These are phyloP conservation scores for Rostrohypoxylon terebratum DNA, from an alignment of 495 filamentous ascomycete species.

Conservation along the genomic window DNA sequence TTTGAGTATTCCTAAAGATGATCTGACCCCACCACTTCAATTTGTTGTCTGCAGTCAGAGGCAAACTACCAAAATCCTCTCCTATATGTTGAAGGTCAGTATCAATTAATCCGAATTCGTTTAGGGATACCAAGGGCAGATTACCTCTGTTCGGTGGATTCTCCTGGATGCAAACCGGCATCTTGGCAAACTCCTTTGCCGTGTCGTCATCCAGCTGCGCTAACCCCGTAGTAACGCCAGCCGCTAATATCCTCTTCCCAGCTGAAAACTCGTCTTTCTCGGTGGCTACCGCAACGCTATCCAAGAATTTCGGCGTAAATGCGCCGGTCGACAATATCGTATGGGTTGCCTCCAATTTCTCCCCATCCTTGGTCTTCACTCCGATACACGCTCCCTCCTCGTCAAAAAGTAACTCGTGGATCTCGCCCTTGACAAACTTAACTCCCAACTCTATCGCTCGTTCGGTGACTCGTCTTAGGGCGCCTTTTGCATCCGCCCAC, in stretches of 20 bases:
- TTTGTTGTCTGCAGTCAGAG: constrained; percentile 54
- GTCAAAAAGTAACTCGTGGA: constrained; percentile 59
- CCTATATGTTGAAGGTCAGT: constrained; percentile 24
- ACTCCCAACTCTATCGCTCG: constrained; percentile 64
- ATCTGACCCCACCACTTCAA: constrained; percentile 66
- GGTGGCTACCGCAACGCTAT: constrained; percentile 58
- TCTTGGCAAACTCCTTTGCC: constrained; percentile 44
- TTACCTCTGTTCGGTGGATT: constrained; percentile 42
- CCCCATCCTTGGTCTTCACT: constrained; percentile 58
- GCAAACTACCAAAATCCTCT: constrained; percentile 50
- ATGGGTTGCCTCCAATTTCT: constrained; percentile 56
- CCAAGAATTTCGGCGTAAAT: constrained; percentile 69
- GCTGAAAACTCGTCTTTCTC: constrained; percentile 59
- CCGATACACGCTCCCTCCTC: constrained; percentile 59
- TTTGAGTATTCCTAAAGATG: constrained; percentile 64
- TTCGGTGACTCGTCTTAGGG: constrained; percentile 60
- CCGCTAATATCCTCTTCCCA: constrained; percentile 65
- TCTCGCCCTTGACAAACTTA: constrained; percentile 61
- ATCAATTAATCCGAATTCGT: background rate
- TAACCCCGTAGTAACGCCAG: constrained; percentile 66
- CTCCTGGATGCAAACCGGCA: constrained; percentile 54
- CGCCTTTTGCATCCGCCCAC: constrained; percentile 70
- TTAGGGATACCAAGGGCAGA: background rate
- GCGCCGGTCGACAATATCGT: constrained; percentile 69
- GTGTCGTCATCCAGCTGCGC: constrained; percentile 49